Conservation (phyloP, 352 stramenopile species). For the Globisporangium apiculatum region DNA sequence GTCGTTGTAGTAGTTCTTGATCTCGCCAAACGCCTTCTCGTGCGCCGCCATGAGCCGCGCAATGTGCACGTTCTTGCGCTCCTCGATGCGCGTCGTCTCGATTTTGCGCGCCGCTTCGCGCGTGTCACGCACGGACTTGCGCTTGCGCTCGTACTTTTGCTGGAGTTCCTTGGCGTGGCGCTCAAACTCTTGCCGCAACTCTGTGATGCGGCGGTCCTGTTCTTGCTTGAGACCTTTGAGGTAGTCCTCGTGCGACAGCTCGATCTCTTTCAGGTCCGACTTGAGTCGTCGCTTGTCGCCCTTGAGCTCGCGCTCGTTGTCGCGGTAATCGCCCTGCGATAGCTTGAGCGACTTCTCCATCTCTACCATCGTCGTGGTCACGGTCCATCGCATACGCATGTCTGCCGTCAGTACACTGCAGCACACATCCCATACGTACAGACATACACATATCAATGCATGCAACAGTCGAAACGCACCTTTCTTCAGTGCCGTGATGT, state of each 20-base stretch:
- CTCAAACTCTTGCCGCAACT: conserved; percentile 90
- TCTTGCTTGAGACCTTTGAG: conserved; percentile 90
- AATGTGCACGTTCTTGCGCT: conserved; percentile 91
- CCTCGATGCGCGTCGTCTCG: conserved; percentile 87
- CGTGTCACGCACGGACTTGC: conserved; percentile 74
- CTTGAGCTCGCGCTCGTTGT: conserved; percentile 85
- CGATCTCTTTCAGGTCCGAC: conserved; percentile 89
- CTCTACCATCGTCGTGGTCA: conserved; percentile 21
- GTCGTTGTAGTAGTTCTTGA: conserved; percentile 97
- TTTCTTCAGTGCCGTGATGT: conserved; percentile 88
- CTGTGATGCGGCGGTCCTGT: conserved; percentile 89
- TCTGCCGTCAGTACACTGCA: too few relatives aligned
- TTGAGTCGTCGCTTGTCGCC: conserved; percentile 85
- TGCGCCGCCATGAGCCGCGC: conserved; percentile 89
- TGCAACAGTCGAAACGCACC: conserved; percentile 12
- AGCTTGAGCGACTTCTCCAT: conserved; percentile 87
- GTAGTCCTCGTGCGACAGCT: conserved; percentile 90
- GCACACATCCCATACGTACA: too few relatives aligned
- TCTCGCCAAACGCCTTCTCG: conserved; percentile 92
- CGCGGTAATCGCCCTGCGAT: conserved; percentile 87
- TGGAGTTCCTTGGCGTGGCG: conserved; percentile 87
- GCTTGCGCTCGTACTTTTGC: conserved; percentile 82
- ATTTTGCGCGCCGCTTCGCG: conserved; percentile 76
- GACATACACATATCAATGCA: too few relatives aligned
- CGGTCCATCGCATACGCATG: too few relatives aligned